Evolutionary conservation across 1,284 basidiomycete species (phyloP).

Genomic region (Papiliotrema terrestris): DNA sequence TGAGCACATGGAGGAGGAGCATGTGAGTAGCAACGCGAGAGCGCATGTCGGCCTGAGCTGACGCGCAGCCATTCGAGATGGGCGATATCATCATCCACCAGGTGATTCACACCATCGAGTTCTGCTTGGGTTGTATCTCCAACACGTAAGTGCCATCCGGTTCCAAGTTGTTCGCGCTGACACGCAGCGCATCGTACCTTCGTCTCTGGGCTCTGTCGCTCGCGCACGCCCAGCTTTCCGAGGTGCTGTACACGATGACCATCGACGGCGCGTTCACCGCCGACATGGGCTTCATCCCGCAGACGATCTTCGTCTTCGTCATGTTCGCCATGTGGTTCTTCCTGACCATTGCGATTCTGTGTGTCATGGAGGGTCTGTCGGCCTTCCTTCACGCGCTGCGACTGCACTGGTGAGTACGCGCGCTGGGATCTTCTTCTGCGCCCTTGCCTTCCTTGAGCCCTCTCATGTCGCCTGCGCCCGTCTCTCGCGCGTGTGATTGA

Average conservation of each 20-base stretch:
- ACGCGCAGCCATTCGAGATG: constrained; percentile 70
- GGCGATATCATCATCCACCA: constrained; percentile 95
- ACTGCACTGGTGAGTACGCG: constrained; percentile 71
- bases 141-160: constrained; percentile 61
- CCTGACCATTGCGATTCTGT: constrained; percentile 72
- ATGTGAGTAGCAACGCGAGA: constrained; percentile 31
- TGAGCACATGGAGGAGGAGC: constrained; percentile 56
- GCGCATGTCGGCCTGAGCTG: constrained; percentile 1
- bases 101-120: constrained; percentile 97
- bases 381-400: constrained; percentile 92
- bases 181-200: constrained; percentile 78
- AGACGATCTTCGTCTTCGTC: constrained; percentile 59
- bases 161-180: background rate
- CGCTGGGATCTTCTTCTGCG: too few relatives aligned
- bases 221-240: constrained; percentile 94
- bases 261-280: constrained; percentile 57
- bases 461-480: constrained; percentile 3
- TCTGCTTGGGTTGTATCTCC: constrained; percentile 97
- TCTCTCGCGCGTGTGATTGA: too few relatives aligned
- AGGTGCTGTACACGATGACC: constrained; percentile 89
- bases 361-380: constrained; percentile 92
- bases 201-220: constrained; percentile 98
- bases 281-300: constrained; percentile 52
- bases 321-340: constrained; percentile 77
- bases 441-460: background rate